Conservation (phyloP, 2,329 filamentous ascomycete species). For the Xylariaceae sp. region DNA sequence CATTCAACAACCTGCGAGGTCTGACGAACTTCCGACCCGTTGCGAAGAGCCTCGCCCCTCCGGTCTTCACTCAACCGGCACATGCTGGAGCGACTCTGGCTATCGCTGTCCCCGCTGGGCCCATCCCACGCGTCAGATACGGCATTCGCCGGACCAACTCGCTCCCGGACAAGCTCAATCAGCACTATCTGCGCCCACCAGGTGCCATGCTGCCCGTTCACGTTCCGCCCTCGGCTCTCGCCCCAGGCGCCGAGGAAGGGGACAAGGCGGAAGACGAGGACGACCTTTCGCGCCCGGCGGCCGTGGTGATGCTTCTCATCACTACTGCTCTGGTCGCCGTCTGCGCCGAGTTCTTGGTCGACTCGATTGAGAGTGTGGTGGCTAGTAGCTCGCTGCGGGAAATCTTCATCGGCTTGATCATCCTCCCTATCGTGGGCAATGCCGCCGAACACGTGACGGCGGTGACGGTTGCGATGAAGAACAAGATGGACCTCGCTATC, state of each 20-base stretch:
- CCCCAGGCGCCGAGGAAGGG: slow-evolving; percentile 22
- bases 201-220: slow-evolving; percentile 46
- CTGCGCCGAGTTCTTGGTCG: slow-evolving; percentile 67
- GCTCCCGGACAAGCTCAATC: slow-evolving; percentile 62
- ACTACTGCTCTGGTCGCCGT: slow-evolving; percentile 61
- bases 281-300: slow-evolving; percentile 49
- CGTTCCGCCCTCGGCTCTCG: slow-evolving; percentile 36
- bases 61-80: slow-evolving; percentile 56
- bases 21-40: slow-evolving; percentile 55
- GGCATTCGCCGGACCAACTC: slow-evolving; percentile 71
- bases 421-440: slow-evolving; percentile 68
- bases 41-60: slow-evolving; percentile 63
- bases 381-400: slow-evolving; percentile 52
- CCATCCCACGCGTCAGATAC: slow-evolving; percentile 53
- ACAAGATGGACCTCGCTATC: slow-evolving; percentile 72
- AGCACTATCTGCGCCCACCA: slow-evolving; percentile 38
- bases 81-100: slow-evolving; percentile 24
- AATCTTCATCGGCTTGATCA: slow-evolving; percentile 65
- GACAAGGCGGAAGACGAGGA: slow-evolving; percentile 35
- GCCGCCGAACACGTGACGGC: slow-evolving; percentile 69
- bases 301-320: slow-evolving; percentile 56
- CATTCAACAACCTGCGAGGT: slow-evolving; percentile 51
- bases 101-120: slow-evolving; percentile 34
- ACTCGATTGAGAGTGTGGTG: slow-evolving; percentile 60
- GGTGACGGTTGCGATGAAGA: slow-evolving; percentile 64